Evolutionary conservation across 2,329 filamentous ascomycete genomes (phyloP).

Genomic region (Orbilia ellipsospora): DNA sequence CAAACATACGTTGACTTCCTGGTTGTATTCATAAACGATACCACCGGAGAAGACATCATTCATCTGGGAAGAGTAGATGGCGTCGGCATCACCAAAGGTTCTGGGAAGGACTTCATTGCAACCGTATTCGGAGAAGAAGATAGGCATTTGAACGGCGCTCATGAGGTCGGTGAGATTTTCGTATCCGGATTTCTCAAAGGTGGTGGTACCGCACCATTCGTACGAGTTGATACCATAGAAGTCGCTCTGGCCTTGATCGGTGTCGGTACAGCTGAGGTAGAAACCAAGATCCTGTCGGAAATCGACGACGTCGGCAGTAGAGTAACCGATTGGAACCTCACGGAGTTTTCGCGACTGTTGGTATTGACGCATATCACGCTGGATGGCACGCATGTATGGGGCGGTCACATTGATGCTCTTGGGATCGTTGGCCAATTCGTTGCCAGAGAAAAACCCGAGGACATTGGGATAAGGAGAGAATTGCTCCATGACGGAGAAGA

Average conservation of each 20-base stretch:
- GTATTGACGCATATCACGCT: conserved; percentile 76
- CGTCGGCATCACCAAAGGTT: conserved; percentile 78
- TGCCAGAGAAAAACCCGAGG: conserved; percentile 74
- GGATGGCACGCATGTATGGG: conserved; percentile 68
- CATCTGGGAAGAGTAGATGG: conserved; percentile 79
- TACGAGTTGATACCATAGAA: conserved; percentile 67
- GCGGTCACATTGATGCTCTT: conserved; percentile 67
- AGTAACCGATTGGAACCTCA: conserved; percentile 75
- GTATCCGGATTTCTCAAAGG: conserved; percentile 73
- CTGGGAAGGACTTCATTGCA: conserved; percentile 79
- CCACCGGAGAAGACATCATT: conserved; percentile 76
- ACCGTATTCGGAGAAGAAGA: conserved; percentile 84
- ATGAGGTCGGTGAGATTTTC: conserved; percentile 74
- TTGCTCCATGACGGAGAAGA: conserved; percentile 69
- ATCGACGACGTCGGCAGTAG: conserved; percentile 75
- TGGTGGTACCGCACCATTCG: conserved; percentile 76
- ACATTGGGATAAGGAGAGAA: conserved; percentile 76
- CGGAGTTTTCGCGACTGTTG: conserved; percentile 70
- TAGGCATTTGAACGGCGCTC: conserved; percentile 73
- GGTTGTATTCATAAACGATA: conserved; percentile 82
- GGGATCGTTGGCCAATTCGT: conserved; percentile 75
- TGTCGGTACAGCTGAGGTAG: conserved; percentile 62
- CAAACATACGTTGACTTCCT: conserved; percentile 70
- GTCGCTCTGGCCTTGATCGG: conserved; percentile 64
- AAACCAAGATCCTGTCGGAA: conserved; percentile 59